Base-by-base conservation (phyloP, 2,329 filamentous ascomycete species). In the Penicillium sp. region DNA sequence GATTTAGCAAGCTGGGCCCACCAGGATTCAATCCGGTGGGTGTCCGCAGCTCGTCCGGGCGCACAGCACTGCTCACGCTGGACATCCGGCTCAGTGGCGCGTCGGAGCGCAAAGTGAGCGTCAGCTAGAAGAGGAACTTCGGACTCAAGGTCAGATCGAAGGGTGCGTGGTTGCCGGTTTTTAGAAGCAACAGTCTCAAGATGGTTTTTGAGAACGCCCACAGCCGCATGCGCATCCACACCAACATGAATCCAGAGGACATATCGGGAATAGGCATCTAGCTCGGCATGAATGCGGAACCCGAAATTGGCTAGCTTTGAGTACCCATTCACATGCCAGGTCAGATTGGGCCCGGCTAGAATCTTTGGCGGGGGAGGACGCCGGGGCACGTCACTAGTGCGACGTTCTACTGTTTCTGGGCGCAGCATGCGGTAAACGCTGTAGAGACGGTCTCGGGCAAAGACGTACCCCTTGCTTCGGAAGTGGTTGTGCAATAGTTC, bases 201-300 rank as follows among this genome's bases (percentile, higher is more conserved):
- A 31, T 59, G 65, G 16, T 66, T 50, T 16, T 50, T 54, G n/a
- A 62, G 47, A 11, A 67, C 58, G n/a, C 55, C 59, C 8, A 65
- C 46, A 4, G 56, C 50, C 7, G 47, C 59, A 41, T 53, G 46
- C 22, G 53, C 45, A 16, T 50, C 52, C 2, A 65, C 55, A 0
- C 61, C 55, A 54, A 59, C 22, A 52, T 62, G 60, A 10, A 62
- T 50, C 64, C 55, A 66, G 3, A 61, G 55, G n/a, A 67, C 60
- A 45, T 63, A 65, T 28, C 53, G 45, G 12, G 56, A 65, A 41
- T 65, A 66, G 0, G 50, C 42, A 60, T 66, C 59, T 41, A 66
- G 64, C 19, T 56, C 56, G 1, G 53, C 59, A 60, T 67, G 64
- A 14, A 67, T 62, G 17, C 65, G 55, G 47, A 67, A 59, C 4